phyloP scores from a whole-genome alignment of 495 filamentous ascomycete genomes.

The Penicillium diatomitis region DNA sequence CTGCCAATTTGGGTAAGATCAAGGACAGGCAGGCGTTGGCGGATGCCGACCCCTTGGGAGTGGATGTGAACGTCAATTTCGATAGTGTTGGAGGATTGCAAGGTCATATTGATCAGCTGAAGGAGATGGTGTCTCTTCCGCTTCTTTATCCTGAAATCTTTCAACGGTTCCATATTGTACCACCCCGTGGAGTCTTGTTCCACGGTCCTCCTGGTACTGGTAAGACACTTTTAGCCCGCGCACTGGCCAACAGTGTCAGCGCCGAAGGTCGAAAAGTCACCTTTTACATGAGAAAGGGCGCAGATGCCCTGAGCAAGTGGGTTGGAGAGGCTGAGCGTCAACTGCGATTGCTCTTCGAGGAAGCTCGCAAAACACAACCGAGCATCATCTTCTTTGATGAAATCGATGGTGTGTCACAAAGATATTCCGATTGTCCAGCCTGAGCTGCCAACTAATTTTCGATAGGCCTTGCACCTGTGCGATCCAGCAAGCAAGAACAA shows the following conservation, averaged over 20 bases:
- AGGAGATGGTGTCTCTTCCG: conserved; percentile 95
- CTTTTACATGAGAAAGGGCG: conserved; percentile 98
- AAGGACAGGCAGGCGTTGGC: conserved; percentile 75
- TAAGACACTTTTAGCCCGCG: conserved; percentile 90
- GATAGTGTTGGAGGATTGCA: conserved; percentile 85
- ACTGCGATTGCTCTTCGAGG: conserved; percentile 85
- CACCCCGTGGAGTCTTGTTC: conserved; percentile 89
- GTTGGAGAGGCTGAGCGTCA: conserved; percentile 97
- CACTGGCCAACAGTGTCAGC: conserved; percentile 74
- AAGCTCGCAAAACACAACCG: conserved; percentile 87
- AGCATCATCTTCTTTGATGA: conserved; percentile 99
- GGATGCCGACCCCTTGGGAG: conserved; percentile 88
- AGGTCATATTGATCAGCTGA: conserved; percentile 87
- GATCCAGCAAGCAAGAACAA: conserved; percentile 96
- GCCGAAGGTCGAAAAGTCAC: conserved; percentile 84
- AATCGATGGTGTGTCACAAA: conserved; percentile 63
- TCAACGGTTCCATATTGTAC: conserved; percentile 78
- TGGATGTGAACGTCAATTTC: conserved; percentile 85
- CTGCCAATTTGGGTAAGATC: conserved; percentile 80
- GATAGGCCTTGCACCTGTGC: conserved; percentile 72
- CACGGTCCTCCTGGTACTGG: conserved; percentile 95
- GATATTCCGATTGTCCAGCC: neutral
- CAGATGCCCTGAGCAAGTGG: conserved; percentile 96
- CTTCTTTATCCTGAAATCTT: conserved; percentile 95
- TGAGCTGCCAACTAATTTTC: conserved; percentile 11